Base-by-base conservation (phyloP, 805 yeast species). In the Candida broadrunensis region DNA sequence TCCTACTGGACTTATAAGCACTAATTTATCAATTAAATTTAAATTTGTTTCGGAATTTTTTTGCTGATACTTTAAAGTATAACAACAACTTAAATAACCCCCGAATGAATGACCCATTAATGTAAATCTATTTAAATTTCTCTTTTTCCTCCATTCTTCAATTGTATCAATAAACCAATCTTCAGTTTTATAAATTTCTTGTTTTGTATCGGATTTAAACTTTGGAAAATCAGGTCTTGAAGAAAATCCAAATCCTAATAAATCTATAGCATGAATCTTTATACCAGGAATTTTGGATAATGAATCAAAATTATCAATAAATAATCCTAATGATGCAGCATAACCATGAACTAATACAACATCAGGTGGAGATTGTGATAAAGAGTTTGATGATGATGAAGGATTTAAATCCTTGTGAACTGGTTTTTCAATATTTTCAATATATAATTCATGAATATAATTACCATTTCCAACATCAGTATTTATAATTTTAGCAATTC, bases 261-360 rank as follows among this genome's bases (percentile, higher is more conserved):
- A 58, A 54, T 86, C 95, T 17, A 86, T 67, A 0, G 88, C 81
- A 56, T 82, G 88, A 25, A 86, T 53, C 33, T 75, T 69, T 12
- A 72, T 67, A 3, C 85, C 82, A 1, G 79, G 78, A 8, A 83
- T 63, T 4, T 65, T 51, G 6, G 71, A 62, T 23, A 75, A 58
- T 21, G 41, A 51, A 35, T 75, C 77, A 48, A 87, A 78, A 55
- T 87, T 91, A 46, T 83, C 78, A 53, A 83, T 77, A 51, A 80
- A 91, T 40, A 88, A 81, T 19, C 95, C 91, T 12, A 89, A 75
- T 1, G 95, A 87, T 0, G 98, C 96, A 2, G 96, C 97, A 56
- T 88, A 89, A 0, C 99, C 99, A 61, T 91, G 99, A 4, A 93
- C 64, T 46, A 91, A 61, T 2, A 93, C 88, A 18, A 89, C 60